These are phyloP conservation scores for Colletotrichum noveboracense DNA, from an alignment of 2,329 filamentous ascomycete species.

Conservation along the genomic window DNA sequence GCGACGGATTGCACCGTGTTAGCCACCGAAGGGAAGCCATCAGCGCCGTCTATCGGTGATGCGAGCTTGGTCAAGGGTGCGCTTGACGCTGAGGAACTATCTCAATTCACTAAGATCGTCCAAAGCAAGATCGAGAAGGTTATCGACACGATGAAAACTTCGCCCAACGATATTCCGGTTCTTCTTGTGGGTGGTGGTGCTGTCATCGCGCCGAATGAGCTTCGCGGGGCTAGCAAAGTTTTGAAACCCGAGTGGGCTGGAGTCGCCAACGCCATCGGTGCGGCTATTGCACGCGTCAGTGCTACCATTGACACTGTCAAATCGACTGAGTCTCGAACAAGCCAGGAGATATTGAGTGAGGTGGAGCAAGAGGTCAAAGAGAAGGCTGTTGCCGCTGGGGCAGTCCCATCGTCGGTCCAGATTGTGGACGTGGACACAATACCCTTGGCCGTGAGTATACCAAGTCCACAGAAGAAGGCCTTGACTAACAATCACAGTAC, in stretches of 20 bases:
- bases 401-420: conserved; percentile 44
- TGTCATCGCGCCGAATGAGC: conserved; percentile 57
- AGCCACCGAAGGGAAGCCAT: conserved; percentile 23
- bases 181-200: conserved; percentile 69
- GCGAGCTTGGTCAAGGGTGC: conserved; percentile 36
- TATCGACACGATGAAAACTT: conserved; percentile 68
- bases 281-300: conserved; percentile 65
- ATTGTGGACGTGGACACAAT: conserved; percentile 59
- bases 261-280: conserved; percentile 70
- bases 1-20: conserved; percentile 60
- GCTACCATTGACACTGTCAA: conserved; percentile 56
- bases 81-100: conserved; percentile 36
- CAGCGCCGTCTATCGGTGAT: conserved; percentile 45
- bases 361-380: conserved; percentile 46
- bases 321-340: conserved; percentile 47
- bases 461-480: background rate
- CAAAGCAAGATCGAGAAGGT: conserved; percentile 58
- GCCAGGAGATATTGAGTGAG: conserved; percentile 40
- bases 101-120: conserved; percentile 43
- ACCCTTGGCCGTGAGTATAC: conserved; percentile 50
- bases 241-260: conserved; percentile 61
- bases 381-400: conserved; percentile 50
- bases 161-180: conserved; percentile 62
- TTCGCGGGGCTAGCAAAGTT: conserved; percentile 60
- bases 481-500: conserved; percentile 39